phyloP scores from a whole-genome alignment of 495 filamentous ascomycete species.

The Daldinia bambusicola region DNA sequence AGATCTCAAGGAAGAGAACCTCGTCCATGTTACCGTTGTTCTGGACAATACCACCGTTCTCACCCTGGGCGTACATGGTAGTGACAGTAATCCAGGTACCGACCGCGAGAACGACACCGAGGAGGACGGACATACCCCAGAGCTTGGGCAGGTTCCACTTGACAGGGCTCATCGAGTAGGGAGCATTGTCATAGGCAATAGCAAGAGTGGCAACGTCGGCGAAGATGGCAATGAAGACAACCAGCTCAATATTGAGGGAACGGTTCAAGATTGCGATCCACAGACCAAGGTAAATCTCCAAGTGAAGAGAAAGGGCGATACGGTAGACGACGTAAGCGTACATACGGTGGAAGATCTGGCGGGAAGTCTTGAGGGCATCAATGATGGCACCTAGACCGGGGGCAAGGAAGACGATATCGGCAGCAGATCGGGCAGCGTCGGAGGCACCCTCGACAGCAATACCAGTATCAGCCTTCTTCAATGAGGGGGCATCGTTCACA shows the following conservation, averaged over 20 bases:
- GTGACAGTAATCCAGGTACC: slow-evolving; percentile 87
- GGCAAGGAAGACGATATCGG: slow-evolving; percentile 92
- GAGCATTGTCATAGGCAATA: slow-evolving; percentile 93
- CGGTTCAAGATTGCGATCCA: slow-evolving; percentile 90
- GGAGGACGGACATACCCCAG: slow-evolving; percentile 88
- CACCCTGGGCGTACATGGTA: slow-evolving; percentile 74
- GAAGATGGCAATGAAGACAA: slow-evolving; percentile 95
- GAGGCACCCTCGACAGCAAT: slow-evolving; percentile 95
- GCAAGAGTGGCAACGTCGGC: slow-evolving; percentile 93
- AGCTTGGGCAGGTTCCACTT: slow-evolving; percentile 95
- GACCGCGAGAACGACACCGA: slow-evolving; percentile 80
- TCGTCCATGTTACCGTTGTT: slow-evolving; percentile 84
- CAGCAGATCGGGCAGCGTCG: slow-evolving; percentile 90
- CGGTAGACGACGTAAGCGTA: slow-evolving; percentile 96
- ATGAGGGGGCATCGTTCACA: slow-evolving; percentile 95
- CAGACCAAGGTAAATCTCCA: slow-evolving; percentile 88
- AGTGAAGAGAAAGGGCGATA: slow-evolving; percentile 89
- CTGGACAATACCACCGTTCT: slow-evolving; percentile 83
- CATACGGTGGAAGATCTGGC: slow-evolving; percentile 97
- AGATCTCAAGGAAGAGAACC: slow-evolving; percentile 89
- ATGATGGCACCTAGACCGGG: slow-evolving; percentile 94
- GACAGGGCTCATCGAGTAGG: slow-evolving; percentile 84
- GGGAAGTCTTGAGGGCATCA: slow-evolving; percentile 90
- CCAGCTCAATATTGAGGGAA: slow-evolving; percentile 82
- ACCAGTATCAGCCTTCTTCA: slow-evolving; percentile 95